A percentile compares a stretch with the other conserved stretches of the same genome.
These are phyloP conservation scores for Podila verticillata DNA, from an alignment of 192 early-diverging fungal species.

Conservation along the genomic window DNA sequence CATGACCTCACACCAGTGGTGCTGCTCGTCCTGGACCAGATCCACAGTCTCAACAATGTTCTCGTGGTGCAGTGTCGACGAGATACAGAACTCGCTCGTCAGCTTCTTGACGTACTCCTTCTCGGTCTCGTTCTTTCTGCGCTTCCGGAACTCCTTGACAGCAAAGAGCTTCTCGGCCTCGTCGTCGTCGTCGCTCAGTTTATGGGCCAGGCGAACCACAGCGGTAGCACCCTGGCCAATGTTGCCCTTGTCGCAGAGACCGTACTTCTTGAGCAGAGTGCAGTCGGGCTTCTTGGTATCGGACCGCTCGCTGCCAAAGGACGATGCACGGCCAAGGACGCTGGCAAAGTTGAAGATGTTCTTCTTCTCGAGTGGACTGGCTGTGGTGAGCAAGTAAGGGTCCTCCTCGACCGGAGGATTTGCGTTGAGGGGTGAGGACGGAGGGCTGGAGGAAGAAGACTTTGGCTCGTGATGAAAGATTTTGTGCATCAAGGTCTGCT, in stretches of 20 bases:
- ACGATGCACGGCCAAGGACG: constrained; percentile 15
- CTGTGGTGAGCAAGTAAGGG: constrained; percentile 18
- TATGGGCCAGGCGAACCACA: constrained; percentile 88
- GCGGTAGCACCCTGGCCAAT: constrained; percentile 94
- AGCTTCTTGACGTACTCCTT: constrained; percentile 97
- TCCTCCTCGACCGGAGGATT: constrained; percentile 16
- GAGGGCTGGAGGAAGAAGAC: constrained; percentile 19
- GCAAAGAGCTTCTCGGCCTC: constrained; percentile 78
- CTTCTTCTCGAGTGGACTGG: constrained; percentile 41
- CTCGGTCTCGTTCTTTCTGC: constrained; percentile 85
- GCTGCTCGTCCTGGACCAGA: constrained; percentile 90
- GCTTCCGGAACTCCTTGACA: constrained; percentile 94
- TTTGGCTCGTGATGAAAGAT: constrained; percentile 52
- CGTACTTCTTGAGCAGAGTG: constrained; percentile 82
- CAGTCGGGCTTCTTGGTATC: constrained; percentile 16
- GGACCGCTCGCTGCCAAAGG: constrained; percentile 37
- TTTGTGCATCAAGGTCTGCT: constrained; percentile 48
- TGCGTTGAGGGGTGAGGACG: constrained; percentile 4
- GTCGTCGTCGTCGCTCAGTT: constrained; percentile 69
- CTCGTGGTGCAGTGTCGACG: constrained; percentile 87
- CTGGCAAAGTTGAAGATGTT: constrained; percentile 40
- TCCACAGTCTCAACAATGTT: constrained; percentile 95
- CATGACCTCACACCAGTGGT: constrained; percentile 85
- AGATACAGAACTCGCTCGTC: constrained; percentile 94
- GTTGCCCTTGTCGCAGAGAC: constrained; percentile 75